Evolutionary conservation across 139 green algal species (phyloP).

Genomic region (Micromonas commoda): DNA sequence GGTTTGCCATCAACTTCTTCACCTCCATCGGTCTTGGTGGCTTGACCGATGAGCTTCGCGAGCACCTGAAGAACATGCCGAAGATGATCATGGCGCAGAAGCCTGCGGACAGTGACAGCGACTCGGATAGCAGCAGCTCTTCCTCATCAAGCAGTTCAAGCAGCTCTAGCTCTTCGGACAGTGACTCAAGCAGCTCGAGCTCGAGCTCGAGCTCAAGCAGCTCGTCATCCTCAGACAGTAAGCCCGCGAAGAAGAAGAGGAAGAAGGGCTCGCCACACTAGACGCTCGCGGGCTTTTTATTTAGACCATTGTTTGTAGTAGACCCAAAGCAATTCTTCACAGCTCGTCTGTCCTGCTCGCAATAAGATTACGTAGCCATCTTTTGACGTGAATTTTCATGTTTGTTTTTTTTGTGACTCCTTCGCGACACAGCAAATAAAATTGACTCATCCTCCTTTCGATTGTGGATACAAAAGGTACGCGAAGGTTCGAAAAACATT

Average conservation of each 20-base stretch:
- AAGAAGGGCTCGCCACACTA: too few species aligned
- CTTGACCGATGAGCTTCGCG: slow-evolving; percentile 87
- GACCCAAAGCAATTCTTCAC: too few species aligned
- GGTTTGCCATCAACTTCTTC: slow-evolving; percentile 99
- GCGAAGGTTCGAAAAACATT: too few species aligned
- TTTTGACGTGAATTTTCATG: too few species aligned
- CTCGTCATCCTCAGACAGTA: neutral
- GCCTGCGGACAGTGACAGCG: neutral
- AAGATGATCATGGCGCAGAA: neutral
- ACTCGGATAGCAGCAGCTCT: neutral
- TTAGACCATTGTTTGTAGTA: too few species aligned
- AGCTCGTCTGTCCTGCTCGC: too few species aligned
- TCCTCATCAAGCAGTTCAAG: slow-evolving; percentile 3
- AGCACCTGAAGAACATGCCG: slow-evolving; percentile 62
- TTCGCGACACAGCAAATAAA: too few species aligned
- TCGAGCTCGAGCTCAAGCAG: slow-evolving; percentile 2
- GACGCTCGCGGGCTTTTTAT: too few species aligned
- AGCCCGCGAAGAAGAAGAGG: neutral
- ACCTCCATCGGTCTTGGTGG: slow-evolving; percentile 95
- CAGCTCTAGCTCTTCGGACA: neutral
- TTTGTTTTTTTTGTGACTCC: too few species aligned
- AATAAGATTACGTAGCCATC: too few species aligned
- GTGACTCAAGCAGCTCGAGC: neutral
- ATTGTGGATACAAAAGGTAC: too few species aligned
- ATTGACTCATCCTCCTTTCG: too few species aligned